These are phyloP conservation scores for Lavandula angustifolia DNA, from an alignment of 257 asterid genomes.

Conservation along the genomic window DNA sequence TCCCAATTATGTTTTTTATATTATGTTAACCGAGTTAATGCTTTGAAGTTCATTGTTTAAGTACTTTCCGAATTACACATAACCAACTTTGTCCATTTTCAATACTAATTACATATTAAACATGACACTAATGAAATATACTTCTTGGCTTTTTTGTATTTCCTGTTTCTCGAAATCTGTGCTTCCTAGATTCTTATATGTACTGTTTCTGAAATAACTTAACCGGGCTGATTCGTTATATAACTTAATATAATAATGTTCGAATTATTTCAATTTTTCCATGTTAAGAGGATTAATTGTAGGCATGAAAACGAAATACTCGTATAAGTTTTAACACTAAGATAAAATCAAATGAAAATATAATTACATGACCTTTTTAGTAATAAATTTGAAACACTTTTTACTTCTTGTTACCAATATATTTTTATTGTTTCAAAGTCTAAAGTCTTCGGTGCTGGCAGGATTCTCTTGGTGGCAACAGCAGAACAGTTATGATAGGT, in stretches of 20 bases:
- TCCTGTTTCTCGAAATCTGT: not conserved
- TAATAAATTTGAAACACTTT: not conserved
- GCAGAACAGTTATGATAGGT: slow-evolving; percentile 99
- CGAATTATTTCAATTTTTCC: no score
- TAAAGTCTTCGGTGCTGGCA: slow-evolving; percentile 42
- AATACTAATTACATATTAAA: not conserved
- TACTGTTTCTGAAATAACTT: no score
- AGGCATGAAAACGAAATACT: no score
- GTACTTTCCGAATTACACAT: not conserved
- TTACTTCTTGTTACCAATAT: not conserved
- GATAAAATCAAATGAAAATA: no score
- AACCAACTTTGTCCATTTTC: not conserved
- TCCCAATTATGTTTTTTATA: not conserved
- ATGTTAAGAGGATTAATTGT: no score
- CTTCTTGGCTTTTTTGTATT: not conserved
- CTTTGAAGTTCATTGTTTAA: not conserved
- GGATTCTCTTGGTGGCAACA: slow-evolving; percentile 99
- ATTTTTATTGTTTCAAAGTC: not conserved
- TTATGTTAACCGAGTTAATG: slow-evolving; percentile 2
- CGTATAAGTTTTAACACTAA: no score
- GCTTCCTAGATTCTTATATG: no score
- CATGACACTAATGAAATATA: not conserved
- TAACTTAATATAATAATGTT: no score
- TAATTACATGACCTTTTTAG: no score
- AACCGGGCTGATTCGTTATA: no score